A percentile compares a stretch with the other conserved stretches of the same genome.
These are phyloP conservation scores for Naganishia vaughanmartiniae DNA, from an alignment of 768 basidiomycete species.

Conservation along the genomic window DNA sequence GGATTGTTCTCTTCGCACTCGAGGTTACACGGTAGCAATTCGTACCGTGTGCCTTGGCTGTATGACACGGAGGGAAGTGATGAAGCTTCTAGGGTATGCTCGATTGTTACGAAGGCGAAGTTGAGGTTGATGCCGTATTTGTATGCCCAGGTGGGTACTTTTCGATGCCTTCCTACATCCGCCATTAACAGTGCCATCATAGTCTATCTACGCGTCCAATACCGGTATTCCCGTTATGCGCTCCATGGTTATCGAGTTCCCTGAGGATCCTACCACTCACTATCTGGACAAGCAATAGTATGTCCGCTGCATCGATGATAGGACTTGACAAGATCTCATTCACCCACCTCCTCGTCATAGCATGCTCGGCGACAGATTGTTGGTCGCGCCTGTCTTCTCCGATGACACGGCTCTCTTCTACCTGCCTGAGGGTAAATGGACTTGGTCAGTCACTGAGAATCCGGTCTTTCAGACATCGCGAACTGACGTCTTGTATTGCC, in stretches of 20 bases:
- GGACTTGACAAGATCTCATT: background rate
- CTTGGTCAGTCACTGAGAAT: slow-evolving; percentile 31
- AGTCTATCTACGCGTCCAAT: slow-evolving; percentile 48
- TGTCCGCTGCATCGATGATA: background rate
- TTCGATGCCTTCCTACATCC: no score
- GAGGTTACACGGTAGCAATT: slow-evolving; percentile 65
- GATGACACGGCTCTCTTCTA: slow-evolving; percentile 45
- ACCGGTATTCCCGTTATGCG: slow-evolving; percentile 51
- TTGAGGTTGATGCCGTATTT: slow-evolving; percentile 74
- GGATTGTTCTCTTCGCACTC: slow-evolving; percentile 71
- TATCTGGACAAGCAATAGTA: slow-evolving; percentile 50
- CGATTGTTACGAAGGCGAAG: slow-evolving; percentile 62
- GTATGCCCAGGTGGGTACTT: slow-evolving; percentile 44
- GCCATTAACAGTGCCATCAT: background rate
- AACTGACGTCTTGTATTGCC: background rate
- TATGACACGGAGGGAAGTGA: slow-evolving; percentile 57
- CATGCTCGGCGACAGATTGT: slow-evolving; percentile 50
- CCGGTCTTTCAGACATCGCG: background rate
- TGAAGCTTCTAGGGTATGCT: slow-evolving; percentile 54
- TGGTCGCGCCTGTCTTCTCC: slow-evolving; percentile 51
- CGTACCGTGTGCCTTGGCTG: slow-evolving; percentile 73
- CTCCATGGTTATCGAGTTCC: slow-evolving; percentile 50
- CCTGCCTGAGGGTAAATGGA: slow-evolving; percentile 50
- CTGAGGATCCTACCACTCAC: slow-evolving; percentile 44
- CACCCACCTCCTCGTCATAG: slow-evolving; percentile 25